phyloP scores from a whole-genome alignment of 345 rosid species.

The Gossypium rotundifolium region DNA sequence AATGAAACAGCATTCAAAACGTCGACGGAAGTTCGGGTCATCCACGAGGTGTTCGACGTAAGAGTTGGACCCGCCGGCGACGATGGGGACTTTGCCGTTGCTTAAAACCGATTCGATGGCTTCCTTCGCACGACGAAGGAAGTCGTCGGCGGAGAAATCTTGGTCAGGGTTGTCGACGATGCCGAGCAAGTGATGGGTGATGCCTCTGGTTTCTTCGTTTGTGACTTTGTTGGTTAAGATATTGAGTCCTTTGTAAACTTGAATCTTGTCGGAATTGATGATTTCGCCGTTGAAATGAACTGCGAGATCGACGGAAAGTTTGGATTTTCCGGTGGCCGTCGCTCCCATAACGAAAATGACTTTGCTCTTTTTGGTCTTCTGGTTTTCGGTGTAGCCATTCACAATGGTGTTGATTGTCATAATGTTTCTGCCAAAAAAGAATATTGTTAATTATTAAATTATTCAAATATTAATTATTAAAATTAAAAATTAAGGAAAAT shows the following conservation, averaged over 20 bases:
- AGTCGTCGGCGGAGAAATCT: not conserved
- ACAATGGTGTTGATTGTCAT: not conserved
- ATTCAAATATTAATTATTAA: too few species aligned
- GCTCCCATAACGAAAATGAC: constrained; percentile 3
- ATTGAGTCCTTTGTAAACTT: not conserved
- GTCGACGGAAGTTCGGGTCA: not conserved
- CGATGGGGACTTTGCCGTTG: not conserved
- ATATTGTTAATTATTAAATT: not conserved
- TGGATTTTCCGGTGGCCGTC: constrained; percentile 5
- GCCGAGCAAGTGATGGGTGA: constrained; percentile 2
- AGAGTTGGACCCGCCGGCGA: not conserved
- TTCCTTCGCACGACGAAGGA: not conserved
- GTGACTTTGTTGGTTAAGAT: not conserved
- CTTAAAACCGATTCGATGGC: not conserved
- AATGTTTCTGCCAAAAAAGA: not conserved
- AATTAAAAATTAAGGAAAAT: too few species aligned
- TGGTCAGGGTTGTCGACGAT: not conserved
- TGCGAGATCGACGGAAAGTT: constrained; percentile 2
- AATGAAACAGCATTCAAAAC: not conserved
- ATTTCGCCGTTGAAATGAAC: not conserved
- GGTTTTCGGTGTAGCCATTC: not conserved
- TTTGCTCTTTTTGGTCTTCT: not conserved
- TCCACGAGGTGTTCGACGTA: not conserved
- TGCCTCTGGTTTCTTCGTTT: not conserved
- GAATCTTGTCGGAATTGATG: constrained; percentile 6